phyloP scores from a whole-genome alignment of 352 stramenopile species.

The Phytophthora uliginosa region DNA sequence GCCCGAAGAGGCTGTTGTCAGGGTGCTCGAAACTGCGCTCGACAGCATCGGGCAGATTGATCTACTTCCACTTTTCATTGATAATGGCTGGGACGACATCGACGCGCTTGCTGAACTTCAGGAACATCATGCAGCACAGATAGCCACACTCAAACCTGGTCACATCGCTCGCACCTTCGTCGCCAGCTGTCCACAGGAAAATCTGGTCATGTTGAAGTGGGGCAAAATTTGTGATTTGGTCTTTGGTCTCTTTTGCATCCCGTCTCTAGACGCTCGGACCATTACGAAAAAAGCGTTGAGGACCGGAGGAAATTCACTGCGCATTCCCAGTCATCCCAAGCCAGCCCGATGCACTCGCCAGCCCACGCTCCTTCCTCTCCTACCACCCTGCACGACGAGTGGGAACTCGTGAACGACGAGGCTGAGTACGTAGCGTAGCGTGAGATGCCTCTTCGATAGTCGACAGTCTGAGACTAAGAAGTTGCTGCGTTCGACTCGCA shows the following conservation, averaged over 20 bases:
- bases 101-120: constrained; percentile 29
- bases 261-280: not conserved
- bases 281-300: constrained; percentile 20
- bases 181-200: not conserved
- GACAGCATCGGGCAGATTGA: constrained; percentile 21
- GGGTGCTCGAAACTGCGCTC: constrained; percentile 15
- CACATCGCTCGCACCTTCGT: constrained; percentile 13
- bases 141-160: constrained; percentile 13
- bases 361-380: constrained; percentile 27
- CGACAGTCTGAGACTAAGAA: constrained; percentile 11
- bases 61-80: constrained; percentile 17
- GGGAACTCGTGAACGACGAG: constrained; percentile 76
- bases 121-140: constrained; percentile 18
- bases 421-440: constrained; percentile 55
- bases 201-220: constrained; percentile 27
- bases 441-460: constrained; percentile 20
- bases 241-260: constrained; percentile 12
- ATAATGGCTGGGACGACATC: constrained; percentile 38
- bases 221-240: constrained; percentile 10
- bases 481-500: constrained; percentile 27
- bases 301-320: constrained; percentile 12
- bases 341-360: constrained; percentile 31
- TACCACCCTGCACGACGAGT: constrained; percentile 58
- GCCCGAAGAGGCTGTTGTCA: not conserved
- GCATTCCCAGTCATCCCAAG: not conserved